phyloP scores from a whole-genome alignment of 2,329 filamentous ascomycete species.

The Aspergillus sp. region DNA sequence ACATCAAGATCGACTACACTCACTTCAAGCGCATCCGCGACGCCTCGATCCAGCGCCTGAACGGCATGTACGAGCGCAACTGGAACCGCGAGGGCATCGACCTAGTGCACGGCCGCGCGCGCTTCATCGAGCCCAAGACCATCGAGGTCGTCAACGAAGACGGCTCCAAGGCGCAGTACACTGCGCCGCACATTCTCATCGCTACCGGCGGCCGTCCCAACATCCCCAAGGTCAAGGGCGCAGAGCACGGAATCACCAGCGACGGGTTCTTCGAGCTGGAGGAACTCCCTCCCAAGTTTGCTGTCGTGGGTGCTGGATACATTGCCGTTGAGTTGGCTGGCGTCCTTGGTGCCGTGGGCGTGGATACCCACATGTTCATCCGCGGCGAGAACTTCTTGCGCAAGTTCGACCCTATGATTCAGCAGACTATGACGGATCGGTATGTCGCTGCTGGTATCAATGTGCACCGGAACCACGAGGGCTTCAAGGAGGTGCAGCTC shows the following conservation, averaged over 20 bases:
- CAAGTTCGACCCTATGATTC: conserved; percentile 49
- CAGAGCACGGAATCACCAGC: conserved; percentile 46
- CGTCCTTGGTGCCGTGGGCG: conserved; percentile 43
- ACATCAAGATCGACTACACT: conserved; percentile 39
- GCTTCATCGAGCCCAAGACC: conserved; percentile 39
- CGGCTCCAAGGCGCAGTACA: conserved; percentile 35
- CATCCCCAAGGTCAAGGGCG: conserved; percentile 38
- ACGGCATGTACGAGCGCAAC: conserved; percentile 45
- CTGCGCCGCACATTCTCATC: conserved; percentile 43
- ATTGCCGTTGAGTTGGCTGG: conserved; percentile 48
- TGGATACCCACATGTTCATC: conserved; percentile 47
- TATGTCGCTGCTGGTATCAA: conserved; percentile 45
- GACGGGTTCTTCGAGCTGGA: conserved; percentile 48
- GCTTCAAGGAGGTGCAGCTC: conserved; percentile 43
- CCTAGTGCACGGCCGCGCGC: conserved; percentile 43
- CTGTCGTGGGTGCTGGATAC: conserved; percentile 47
- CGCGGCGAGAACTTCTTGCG: conserved; percentile 43
- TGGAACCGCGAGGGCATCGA: conserved; percentile 46
- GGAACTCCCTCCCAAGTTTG: conserved; percentile 44
- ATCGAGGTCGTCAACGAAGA: conserved; percentile 40
- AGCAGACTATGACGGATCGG: conserved; percentile 45
- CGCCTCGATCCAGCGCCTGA: conserved; percentile 39
- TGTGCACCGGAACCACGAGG: conserved; percentile 41
- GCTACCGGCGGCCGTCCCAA: conserved; percentile 43
- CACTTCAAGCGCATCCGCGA: conserved; percentile 45